phyloP scores from a whole-genome alignment of 306 rosid species.

The Canavalia gladiata region DNA sequence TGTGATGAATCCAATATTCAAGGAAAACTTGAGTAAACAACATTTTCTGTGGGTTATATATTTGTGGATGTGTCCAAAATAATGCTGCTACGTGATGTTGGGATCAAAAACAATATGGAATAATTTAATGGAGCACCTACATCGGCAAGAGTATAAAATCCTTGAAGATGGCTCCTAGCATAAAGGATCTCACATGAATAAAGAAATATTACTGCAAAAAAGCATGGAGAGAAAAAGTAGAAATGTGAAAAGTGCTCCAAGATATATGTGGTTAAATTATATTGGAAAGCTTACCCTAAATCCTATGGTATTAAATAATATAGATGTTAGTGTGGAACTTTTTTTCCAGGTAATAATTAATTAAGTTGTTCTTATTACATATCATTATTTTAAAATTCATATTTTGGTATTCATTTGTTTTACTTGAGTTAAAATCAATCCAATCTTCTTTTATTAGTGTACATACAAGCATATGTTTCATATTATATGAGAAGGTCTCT shows the following conservation, averaged over 20 bases:
- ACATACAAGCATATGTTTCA: not conserved
- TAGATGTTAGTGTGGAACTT: constrained; percentile 91
- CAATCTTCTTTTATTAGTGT: not conserved
- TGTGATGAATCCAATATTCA: not conserved
- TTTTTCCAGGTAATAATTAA: constrained; percentile 72
- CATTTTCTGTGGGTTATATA: not conserved
- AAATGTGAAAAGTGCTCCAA: constrained; percentile 88
- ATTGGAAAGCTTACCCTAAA: constrained; percentile 93
- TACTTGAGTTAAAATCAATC: not conserved
- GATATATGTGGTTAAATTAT: constrained; percentile 87
- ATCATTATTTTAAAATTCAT: not conserved
- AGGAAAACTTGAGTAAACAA: not conserved
- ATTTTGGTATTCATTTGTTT: not conserved
- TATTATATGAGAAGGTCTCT: not conserved
- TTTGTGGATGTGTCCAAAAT: constrained; percentile 22
- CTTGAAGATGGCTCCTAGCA: constrained; percentile 72
- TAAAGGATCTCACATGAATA: constrained; percentile 88
- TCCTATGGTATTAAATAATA: constrained; percentile 90
- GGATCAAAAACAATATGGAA: constrained; percentile 20
- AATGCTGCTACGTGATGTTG: not conserved
- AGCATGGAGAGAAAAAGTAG: constrained; percentile 97
- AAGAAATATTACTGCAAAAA: constrained; percentile 85
- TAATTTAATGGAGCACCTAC: constrained; percentile 39
- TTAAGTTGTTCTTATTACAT: not conserved
- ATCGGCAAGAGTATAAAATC: constrained; percentile 58